Percentiles rank a stretch among this genome's conserved stretches.
These are phyloP conservation scores for Yarrowia sp. DNA, from an alignment of 805 yeast genomes.

Conservation along the genomic window DNA sequence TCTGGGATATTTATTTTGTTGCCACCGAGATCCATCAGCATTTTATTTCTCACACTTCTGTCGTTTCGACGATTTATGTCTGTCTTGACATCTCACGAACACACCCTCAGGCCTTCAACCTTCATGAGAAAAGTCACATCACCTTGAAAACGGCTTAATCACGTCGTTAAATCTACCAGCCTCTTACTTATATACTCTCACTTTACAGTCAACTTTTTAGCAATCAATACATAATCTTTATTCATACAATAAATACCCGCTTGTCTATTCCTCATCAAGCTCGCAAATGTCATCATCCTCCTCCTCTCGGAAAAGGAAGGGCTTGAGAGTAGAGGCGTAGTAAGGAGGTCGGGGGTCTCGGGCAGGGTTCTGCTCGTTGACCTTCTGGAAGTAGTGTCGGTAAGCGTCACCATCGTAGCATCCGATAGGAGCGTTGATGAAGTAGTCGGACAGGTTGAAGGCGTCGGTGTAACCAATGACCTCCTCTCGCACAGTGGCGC, in stretches of 20 bases:
- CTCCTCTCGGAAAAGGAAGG: slow-evolving; percentile 49
- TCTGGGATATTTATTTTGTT: no score
- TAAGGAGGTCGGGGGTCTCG: slow-evolving; percentile 66
- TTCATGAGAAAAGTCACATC: no score
- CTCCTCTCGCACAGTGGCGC: slow-evolving; percentile 65
- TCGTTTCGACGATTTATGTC: no score
- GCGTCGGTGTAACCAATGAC: slow-evolving; percentile 84
- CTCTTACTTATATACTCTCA: no score
- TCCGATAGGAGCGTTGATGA: slow-evolving; percentile 84
- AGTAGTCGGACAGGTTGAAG: slow-evolving; percentile 79
- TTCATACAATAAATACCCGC: slow-evolving; percentile 31
- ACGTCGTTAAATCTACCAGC: not conserved
- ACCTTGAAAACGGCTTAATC: no score
- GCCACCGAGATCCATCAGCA: no score
- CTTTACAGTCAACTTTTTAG: not conserved
- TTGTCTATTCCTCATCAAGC: slow-evolving; percentile 33
- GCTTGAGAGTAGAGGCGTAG: slow-evolving; percentile 51
- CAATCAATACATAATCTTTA: slow-evolving; percentile 4
- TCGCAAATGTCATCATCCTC: slow-evolving; percentile 41
- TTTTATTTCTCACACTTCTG: no score
- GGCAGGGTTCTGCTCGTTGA: slow-evolving; percentile 59
- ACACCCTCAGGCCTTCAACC: no score
- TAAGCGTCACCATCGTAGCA: slow-evolving; percentile 82
- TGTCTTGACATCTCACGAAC: no score
- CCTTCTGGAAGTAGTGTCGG: slow-evolving; percentile 70